phyloP scores from a whole-genome alignment of 495 filamentous ascomycete species.

The Cercophora samala region DNA sequence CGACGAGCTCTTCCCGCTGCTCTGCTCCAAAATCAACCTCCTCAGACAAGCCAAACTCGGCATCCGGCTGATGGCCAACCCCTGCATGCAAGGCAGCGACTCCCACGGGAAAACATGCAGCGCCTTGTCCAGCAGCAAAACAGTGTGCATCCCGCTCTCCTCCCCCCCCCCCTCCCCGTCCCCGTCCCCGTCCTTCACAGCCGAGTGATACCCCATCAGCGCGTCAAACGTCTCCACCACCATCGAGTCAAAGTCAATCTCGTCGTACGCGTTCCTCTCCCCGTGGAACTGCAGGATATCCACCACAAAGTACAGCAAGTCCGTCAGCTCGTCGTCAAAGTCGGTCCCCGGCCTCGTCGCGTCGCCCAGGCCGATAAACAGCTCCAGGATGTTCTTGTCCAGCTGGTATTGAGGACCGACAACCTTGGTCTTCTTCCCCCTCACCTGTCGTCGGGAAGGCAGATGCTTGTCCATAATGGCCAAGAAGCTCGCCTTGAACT shows the following conservation, averaged over 20 bases:
- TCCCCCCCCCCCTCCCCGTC: conserved; percentile 31
- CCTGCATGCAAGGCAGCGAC: conserved; percentile 79
- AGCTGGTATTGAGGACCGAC: conserved; percentile 47
- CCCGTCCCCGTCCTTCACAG: conserved; percentile 39
- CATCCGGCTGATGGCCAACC: conserved; percentile 76
- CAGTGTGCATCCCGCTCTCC: conserved; percentile 63
- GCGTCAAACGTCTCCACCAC: conserved; percentile 79
- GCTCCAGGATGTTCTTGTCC: conserved; percentile 73
- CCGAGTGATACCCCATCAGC: conserved; percentile 67
- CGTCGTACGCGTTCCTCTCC: conserved; percentile 94
- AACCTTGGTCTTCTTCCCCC: conserved; percentile 46
- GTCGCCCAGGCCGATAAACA: conserved; percentile 83
- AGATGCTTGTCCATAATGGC: conserved; percentile 81
- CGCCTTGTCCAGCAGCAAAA: conserved; percentile 88
- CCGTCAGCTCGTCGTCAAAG: conserved; percentile 78
- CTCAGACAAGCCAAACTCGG: conserved; percentile 79
- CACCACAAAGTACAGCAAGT: conserved; percentile 91
- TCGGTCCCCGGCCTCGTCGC: conserved; percentile 62
- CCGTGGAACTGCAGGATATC: conserved; percentile 97
- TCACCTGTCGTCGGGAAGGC: conserved; percentile 68
- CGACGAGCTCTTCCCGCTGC: too few relatives aligned
- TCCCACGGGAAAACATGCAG: conserved; percentile 95
- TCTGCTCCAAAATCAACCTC: conserved; percentile 41
- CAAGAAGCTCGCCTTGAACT: conserved; percentile 74
- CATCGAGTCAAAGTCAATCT: conserved; percentile 93